A percentile compares a stretch with the other conserved stretches of the same genome.
Evolutionary conservation across 2,329 filamentous ascomycete species (phyloP).

Genomic region (Ophiostoma tasmaniense): DNA sequence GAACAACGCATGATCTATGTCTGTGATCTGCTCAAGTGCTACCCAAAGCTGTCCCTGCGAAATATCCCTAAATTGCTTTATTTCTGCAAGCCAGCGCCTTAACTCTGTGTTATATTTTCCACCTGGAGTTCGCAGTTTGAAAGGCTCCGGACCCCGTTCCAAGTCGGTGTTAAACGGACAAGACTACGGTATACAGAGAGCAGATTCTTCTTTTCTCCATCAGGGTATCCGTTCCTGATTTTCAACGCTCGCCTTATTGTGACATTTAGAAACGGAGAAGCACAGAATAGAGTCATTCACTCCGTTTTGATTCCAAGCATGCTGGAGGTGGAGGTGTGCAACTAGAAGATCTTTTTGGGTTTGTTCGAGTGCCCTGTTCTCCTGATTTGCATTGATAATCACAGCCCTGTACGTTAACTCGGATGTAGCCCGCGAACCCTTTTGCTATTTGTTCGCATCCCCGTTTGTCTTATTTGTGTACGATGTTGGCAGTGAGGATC

Average conservation of each 20-base stretch:
- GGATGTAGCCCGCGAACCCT: neutral
- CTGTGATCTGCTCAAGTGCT: neutral
- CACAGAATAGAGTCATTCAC: neutral
- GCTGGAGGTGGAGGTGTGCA: neutral
- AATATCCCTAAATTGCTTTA: neutral
- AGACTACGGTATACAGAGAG: neutral
- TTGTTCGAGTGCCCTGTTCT: neutral
- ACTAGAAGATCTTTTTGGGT: neutral
- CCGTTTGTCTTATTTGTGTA: too few relatives aligned
- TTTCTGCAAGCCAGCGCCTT: neutral
- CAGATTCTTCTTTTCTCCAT: neutral
- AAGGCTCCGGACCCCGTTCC: constrained; percentile 12
- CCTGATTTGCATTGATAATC: neutral
- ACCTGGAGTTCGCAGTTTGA: constrained; percentile 9
- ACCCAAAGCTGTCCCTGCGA: neutral
- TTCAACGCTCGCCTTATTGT: neutral
- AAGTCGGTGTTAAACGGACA: constrained; percentile 1
- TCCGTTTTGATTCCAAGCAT: neutral
- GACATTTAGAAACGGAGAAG: neutral
- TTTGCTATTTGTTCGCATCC: too few relatives aligned
- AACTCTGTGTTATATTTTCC: neutral
- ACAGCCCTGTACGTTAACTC: neutral
- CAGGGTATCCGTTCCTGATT: neutral
- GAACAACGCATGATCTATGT: neutral
- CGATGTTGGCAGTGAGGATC: too few relatives aligned